Conservation (phyloP, 1,284 basidiomycete genomes). For the Trametes hirsuta region DNA sequence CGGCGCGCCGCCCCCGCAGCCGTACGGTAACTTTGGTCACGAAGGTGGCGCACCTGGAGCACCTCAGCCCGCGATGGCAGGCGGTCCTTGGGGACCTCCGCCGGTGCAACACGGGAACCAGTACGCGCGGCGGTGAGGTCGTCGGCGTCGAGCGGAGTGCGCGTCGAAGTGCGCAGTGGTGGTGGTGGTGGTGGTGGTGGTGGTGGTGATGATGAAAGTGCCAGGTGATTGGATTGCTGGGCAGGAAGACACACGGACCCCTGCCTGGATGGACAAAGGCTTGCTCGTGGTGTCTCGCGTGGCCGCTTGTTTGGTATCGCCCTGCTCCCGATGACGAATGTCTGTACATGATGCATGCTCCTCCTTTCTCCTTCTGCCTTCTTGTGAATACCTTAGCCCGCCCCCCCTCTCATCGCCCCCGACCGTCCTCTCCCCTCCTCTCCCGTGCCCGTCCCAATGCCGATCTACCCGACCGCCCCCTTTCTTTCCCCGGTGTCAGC, state of each 20-base stretch:
- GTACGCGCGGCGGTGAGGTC: conserved; percentile 31
- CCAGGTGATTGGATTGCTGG: conserved; percentile 14
- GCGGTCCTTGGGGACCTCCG: conserved; percentile 27
- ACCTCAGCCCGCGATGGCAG: conserved; percentile 22
- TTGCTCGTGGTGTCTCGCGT: conserved; percentile 19
- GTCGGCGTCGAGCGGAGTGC: too few species aligned
- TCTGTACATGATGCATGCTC: conserved; percentile 15
- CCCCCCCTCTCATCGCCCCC: not conserved
- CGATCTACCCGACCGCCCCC: too few species aligned
- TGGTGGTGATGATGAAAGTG: not conserved
- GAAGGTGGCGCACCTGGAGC: conserved; percentile 22
- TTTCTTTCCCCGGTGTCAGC: too few species aligned
- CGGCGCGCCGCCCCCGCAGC: conserved; percentile 33
- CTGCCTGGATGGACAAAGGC: conserved; percentile 26
- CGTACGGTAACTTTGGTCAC: conserved; percentile 26
- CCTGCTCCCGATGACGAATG: conserved; percentile 5
- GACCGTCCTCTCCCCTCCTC: not conserved
- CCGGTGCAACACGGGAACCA: conserved; percentile 33
- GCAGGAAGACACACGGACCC: conserved; percentile 27
- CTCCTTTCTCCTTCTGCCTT: conserved; percentile 2
- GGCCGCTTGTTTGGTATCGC: conserved; percentile 10
- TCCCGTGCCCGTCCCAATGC: not conserved
- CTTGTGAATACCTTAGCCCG: conserved; percentile 16
- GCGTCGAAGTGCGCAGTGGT: not conserved
- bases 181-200: not conserved